These are phyloP conservation scores for Usnea hakonensis DNA, from an alignment of 495 filamentous ascomycete genomes.

Conservation along the genomic window DNA sequence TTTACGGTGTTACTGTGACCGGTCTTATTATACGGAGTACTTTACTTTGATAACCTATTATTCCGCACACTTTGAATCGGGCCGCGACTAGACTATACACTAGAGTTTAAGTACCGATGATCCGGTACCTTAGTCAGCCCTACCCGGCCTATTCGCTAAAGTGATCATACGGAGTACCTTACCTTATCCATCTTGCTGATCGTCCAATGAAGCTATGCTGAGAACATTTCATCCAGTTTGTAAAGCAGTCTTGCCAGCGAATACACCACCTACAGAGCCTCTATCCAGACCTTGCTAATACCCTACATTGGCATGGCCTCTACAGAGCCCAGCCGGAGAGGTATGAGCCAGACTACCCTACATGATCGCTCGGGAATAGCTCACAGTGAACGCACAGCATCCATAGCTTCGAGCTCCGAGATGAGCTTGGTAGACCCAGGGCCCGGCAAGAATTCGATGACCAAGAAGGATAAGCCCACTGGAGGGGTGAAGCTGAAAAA, in stretches of 20 bases:
- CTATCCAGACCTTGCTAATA: neutral
- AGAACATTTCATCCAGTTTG: neutral
- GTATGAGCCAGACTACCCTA: constrained; percentile 7
- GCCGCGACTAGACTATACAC: no score
- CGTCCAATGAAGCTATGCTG: no score
- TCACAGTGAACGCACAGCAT: constrained; percentile 13
- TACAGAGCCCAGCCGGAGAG: constrained; percentile 22
- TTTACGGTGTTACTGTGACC: no score
- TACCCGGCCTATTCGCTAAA: no score
- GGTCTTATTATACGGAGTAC: no score
- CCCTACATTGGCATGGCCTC: constrained; percentile 16
- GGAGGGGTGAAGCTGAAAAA: constrained; percentile 66
- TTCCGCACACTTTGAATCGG: no score
- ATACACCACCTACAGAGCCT: neutral
- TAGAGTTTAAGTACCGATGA: no score
- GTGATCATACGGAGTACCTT: no score
- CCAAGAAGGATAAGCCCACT: constrained; percentile 53
- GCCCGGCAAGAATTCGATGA: constrained; percentile 43
- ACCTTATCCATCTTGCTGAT: no score
- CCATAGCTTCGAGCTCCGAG: constrained; percentile 31
- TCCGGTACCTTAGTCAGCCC: no score
- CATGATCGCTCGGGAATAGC: neutral
- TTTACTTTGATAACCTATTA: no score
- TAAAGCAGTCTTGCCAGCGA: neutral
- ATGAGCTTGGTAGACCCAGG: constrained; percentile 40